Evolutionary conservation across 1,284 basidiomycete species (phyloP).

Genomic region (Schizophyllum commune): DNA sequence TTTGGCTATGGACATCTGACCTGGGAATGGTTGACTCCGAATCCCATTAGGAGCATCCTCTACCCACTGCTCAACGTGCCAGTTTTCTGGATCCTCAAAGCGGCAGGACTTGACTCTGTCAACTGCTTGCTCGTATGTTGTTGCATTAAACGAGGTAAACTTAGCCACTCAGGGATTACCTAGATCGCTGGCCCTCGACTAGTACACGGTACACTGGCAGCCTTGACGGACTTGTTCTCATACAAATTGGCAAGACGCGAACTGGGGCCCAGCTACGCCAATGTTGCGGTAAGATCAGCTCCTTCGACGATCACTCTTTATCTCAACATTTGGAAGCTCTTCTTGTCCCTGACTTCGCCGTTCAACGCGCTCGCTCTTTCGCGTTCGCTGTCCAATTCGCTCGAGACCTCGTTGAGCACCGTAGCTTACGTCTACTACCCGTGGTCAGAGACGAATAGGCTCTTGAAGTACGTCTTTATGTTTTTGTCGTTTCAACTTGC

Average conservation of each 20-base stretch:
- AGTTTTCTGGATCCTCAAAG: slow-evolving; percentile 66
- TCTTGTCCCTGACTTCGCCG: slow-evolving; percentile 79
- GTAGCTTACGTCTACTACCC: slow-evolving; percentile 79
- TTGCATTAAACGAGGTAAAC: not conserved
- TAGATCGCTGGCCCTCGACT: slow-evolving; percentile 69
- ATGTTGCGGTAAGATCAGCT: slow-evolving; percentile 24
- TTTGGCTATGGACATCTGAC: slow-evolving; percentile 91
- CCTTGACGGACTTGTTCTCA: slow-evolving; percentile 75
- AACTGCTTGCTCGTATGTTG: slow-evolving; percentile 43
- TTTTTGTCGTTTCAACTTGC: not conserved
- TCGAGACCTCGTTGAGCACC: slow-evolving; percentile 83
- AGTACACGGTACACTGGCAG: slow-evolving; percentile 76
- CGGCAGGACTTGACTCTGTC: slow-evolving; percentile 39
- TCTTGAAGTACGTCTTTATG: not conserved
- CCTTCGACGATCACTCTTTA: not conserved
- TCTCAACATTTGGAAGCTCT: slow-evolving; percentile 41
- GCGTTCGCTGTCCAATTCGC: slow-evolving; percentile 87
- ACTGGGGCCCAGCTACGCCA: slow-evolving; percentile 51
- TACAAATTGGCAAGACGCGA: slow-evolving; percentile 54
- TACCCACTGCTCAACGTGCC: slow-evolving; percentile 77
- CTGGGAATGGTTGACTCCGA: slow-evolving; percentile 87
- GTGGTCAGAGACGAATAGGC: slow-evolving; percentile 33
- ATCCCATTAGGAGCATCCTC: slow-evolving; percentile 64
- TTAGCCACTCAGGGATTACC: slow-evolving; percentile 9
- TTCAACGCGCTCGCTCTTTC: slow-evolving; percentile 84